phyloP scores from a whole-genome alignment of 192 early-diverging fungal species.

The Obelidium mucronatum region DNA sequence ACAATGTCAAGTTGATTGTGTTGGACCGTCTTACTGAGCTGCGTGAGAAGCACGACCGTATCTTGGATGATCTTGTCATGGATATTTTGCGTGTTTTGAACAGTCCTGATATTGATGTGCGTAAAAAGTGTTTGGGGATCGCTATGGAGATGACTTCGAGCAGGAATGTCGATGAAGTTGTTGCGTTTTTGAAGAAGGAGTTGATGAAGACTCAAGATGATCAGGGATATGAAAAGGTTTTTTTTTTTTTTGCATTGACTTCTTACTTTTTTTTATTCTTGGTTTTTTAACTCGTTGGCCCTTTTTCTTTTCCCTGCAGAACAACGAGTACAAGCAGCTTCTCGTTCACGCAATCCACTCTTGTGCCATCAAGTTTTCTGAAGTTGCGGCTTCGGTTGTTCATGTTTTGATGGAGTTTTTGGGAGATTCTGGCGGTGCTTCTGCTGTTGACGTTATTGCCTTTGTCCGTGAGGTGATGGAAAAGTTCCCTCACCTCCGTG shows the following conservation, averaged over 20 bases:
- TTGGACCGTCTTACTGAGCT: conserved; percentile 90
- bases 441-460: conserved; percentile 92
- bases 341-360: conserved; percentile 96
- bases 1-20: conserved; percentile 98
- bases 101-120: conserved; percentile 95
- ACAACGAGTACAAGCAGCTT: conserved; percentile 92
- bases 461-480: conserved; percentile 98
- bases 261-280: background rate
- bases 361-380: conserved; percentile 95
- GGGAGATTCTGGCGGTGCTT: conserved; percentile 85
- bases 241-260: background rate
- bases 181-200: conserved; percentile 95
- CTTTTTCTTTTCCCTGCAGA: conserved; percentile 52
- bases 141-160: conserved; percentile 90
- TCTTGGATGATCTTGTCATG: conserved; percentile 94
- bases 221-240: conserved; percentile 81
- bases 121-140: conserved; percentile 84
- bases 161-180: conserved; percentile 93
- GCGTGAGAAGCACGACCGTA: conserved; percentile 85
- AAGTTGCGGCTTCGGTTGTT: conserved; percentile 96
- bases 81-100: conserved; percentile 86
- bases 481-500: conserved; percentile 89
- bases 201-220: conserved; percentile 90
- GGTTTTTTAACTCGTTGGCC: background rate
- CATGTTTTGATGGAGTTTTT: conserved; percentile 96